phyloP scores from a whole-genome alignment of 2,329 filamentous ascomycete genomes.

The Fusarium dimerum region DNA sequence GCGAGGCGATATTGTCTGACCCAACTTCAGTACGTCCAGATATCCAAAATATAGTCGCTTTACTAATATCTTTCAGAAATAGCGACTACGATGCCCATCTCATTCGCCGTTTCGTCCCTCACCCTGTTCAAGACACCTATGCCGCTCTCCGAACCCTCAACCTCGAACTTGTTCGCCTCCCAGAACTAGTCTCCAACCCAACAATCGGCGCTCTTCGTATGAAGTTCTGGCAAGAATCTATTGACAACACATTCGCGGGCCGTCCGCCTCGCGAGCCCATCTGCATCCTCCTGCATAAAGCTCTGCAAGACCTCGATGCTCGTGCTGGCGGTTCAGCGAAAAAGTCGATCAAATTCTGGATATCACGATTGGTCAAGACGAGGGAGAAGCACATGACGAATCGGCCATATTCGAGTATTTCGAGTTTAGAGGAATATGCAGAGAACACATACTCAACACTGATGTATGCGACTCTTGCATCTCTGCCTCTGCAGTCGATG shows the following conservation, averaged over 20 bases:
- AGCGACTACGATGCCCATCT: constrained; percentile 89
- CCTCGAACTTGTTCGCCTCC: constrained; percentile 84
- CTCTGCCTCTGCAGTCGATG: constrained; percentile 76
- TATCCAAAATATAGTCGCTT: fast-evolving
- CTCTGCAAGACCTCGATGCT: constrained; percentile 62
- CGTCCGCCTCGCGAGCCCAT: constrained; percentile 87
- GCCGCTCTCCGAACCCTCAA: constrained; percentile 91
- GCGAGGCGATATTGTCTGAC: constrained; percentile 56
- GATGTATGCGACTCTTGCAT: constrained; percentile 82
- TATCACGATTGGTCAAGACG: constrained; percentile 75
- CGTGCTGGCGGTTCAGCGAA: constrained; percentile 42
- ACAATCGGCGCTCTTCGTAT: constrained; percentile 85
- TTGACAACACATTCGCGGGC: constrained; percentile 75
- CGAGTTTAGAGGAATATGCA: constrained; percentile 80
- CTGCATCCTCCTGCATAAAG: constrained; percentile 77
- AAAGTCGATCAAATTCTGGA: constrained; percentile 68
- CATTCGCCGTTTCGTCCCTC: constrained; percentile 81
- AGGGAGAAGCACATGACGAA: constrained; percentile 83
- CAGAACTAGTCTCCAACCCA: constrained; percentile 86
- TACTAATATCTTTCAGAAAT: constrained; percentile 53
- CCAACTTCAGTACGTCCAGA: constrained; percentile 48
- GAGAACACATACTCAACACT: constrained; percentile 95
- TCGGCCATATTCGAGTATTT: constrained; percentile 73
- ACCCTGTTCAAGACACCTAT: constrained; percentile 76
- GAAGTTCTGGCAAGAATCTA: constrained; percentile 90